phyloP scores from a whole-genome alignment of 192 early-diverging fungal genomes.

The Geranomyces michiganensis region DNA sequence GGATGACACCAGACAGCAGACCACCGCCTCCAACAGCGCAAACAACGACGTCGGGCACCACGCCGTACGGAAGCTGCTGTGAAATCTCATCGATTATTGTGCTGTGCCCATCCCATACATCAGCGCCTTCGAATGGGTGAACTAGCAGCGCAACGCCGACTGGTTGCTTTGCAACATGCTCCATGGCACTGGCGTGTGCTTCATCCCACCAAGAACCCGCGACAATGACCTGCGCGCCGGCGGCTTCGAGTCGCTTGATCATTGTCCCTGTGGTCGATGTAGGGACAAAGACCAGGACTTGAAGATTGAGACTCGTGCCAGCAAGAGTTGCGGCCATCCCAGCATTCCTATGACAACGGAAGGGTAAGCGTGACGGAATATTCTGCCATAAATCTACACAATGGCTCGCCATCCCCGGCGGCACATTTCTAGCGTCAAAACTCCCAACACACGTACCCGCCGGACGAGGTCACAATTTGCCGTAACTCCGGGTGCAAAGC shows the following conservation, averaged over 20 bases:
- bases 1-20: slow-evolving; percentile 36
- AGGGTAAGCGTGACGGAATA: background rate
- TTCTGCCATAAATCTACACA: no score
- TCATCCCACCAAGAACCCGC: slow-evolving; percentile 44
- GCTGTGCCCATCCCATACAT: slow-evolving; percentile 41
- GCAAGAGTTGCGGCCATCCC: slow-evolving; percentile 42
- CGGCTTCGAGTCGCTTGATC: slow-evolving; percentile 6
- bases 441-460: slow-evolving; percentile 17
- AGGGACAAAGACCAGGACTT: slow-evolving; percentile 38
- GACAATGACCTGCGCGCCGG: slow-evolving; percentile 36
- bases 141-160: slow-evolving; percentile 30
- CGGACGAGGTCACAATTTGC: slow-evolving; percentile 39
- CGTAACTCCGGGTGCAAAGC: slow-evolving; percentile 4
- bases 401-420: no score
- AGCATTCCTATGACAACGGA: slow-evolving; percentile 27
- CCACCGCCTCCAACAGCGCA: slow-evolving; percentile 48
- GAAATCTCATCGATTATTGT: slow-evolving; percentile 37
- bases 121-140: slow-evolving; percentile 44
- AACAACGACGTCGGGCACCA: slow-evolving; percentile 39
- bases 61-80: slow-evolving; percentile 17
- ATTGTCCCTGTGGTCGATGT: slow-evolving; percentile 24
- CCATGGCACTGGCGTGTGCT: slow-evolving; percentile 36
- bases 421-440: no score
- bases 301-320: background rate
- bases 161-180: slow-evolving; percentile 1